Conservation (phyloP, 495 filamentous ascomycete genomes). For the Annulohypoxylon nitens region DNA sequence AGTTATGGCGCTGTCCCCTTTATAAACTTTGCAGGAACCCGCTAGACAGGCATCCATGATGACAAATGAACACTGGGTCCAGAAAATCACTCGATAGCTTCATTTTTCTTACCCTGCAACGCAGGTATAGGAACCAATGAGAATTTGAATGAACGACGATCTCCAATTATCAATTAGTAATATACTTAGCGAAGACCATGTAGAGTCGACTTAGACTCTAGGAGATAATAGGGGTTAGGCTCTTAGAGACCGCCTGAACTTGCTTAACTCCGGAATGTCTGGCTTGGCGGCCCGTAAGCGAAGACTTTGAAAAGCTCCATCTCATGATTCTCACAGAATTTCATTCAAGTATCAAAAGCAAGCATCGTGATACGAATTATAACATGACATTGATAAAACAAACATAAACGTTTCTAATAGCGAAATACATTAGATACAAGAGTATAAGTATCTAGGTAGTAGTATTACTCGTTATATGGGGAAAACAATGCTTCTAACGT, state of each 20-base stretch:
- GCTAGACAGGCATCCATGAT: neutral
- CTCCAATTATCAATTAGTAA: slow-evolving; percentile 18
- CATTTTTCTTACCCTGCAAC: neutral
- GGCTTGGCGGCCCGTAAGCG: slow-evolving; percentile 32
- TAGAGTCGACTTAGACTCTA: neutral
- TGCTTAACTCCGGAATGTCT: slow-evolving; percentile 10
- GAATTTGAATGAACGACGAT: slow-evolving; percentile 2
- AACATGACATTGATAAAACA: neutral
- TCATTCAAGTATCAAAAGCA: neutral
- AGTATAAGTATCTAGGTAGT: slow-evolving; percentile 14
- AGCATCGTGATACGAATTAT: neutral
- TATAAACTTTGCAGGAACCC: neutral
- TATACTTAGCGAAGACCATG: neutral
- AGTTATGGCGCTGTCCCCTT: neutral
- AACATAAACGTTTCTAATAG: neutral
- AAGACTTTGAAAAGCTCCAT: neutral
- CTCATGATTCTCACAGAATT: neutral
- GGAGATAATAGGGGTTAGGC: slow-evolving; percentile 25
- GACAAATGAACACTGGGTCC: slow-evolving; percentile 12
- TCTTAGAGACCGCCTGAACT: slow-evolving; percentile 3
- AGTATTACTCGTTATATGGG: slow-evolving; percentile 21
- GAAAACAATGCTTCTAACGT: slow-evolving; percentile 26
- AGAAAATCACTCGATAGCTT: neutral
- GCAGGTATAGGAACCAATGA: neutral
- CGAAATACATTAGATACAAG: slow-evolving; percentile 18